Base-by-base conservation (phyloP, 306 rosid genomes). In the Sicyos edulis region DNA sequence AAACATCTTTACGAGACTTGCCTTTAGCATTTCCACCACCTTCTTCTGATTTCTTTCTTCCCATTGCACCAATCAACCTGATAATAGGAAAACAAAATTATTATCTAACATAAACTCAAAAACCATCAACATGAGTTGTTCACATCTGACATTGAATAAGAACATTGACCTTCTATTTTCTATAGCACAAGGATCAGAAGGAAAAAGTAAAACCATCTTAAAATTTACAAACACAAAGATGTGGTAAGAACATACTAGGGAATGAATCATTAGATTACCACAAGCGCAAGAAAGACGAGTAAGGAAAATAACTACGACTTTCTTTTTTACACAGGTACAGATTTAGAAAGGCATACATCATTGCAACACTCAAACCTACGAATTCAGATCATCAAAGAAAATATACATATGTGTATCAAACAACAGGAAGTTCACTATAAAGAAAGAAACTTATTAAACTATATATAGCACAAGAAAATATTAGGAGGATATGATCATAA, bases 21-120 rank as follows among this genome's bases (percentile, higher is more conserved):
- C 7, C 65, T 55, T 72, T 72, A 8, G 66, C 1, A 9, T 37
- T 54, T 54, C 64, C 75, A 55, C 53, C 68, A 45, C 42, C 76
- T 44, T 73, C 76, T 5, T 80, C 77, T 32, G 59, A 22, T 47
- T 50, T 76, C 76, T 74, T 62, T 62, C 47, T 80, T 66, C 70
- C 17, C 66, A 77, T 71, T 65, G 75, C 71, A 65, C 53, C 54
- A 73, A 15, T 45, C 24, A 73, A 73, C 20, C 76, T 73, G 69
- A 10, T 16, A 22, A 58, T 6, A 49, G 47, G 7, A 11, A 17
- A 10, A 0, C n/a, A 32, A 42, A 6, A 5, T 12, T 4, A 6
- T 56, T 13, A 11, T 55, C 64, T 11, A 42, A 57, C 64, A 72
- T 32, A 34, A 19, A 71, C 0, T 0, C 10, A 56, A 45, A 13